phyloP scores from a whole-genome alignment of 2,329 filamentous ascomycete genomes.

The Hymenoscyphus scutula region DNA sequence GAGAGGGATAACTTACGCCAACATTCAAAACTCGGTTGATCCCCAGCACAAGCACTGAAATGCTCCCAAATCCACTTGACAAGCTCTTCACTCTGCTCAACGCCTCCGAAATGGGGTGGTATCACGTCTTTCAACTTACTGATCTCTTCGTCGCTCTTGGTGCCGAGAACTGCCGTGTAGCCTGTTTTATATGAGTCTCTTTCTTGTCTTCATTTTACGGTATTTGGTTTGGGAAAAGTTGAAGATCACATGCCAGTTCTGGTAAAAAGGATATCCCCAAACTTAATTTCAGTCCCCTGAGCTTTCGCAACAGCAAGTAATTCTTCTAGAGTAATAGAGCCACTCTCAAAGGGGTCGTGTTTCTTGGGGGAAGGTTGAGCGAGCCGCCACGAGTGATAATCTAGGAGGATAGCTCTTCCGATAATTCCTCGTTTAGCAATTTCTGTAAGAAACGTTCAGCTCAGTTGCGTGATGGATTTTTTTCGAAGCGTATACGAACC shows the following conservation, averaged over 20 bases:
- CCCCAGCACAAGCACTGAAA: conserved; percentile 32
- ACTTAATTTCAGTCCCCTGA: conserved; percentile 45
- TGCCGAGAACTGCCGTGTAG: background rate
- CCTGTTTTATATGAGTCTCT: conserved; percentile 31
- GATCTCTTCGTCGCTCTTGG: conserved; percentile 5
- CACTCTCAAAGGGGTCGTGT: conserved; percentile 38
- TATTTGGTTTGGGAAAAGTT: background rate
- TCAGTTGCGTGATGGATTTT: too few species aligned
- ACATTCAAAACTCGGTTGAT: conserved; percentile 31
- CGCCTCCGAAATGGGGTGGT: conserved; percentile 6
- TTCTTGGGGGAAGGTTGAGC: conserved; percentile 36
- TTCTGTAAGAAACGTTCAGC: too few species aligned
- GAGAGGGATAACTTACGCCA: conserved; percentile 14
- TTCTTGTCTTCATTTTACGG: background rate
- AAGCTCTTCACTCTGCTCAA: background rate
- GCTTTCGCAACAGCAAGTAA: conserved; percentile 43
- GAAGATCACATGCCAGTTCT: conserved; percentile 44
- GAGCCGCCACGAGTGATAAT: conserved; percentile 42
- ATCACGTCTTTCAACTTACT: conserved; percentile 9
- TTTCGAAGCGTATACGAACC: background rate
- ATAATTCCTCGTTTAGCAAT: conserved; percentile 45
- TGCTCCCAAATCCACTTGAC: conserved; percentile 33
- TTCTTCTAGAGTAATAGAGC: conserved; percentile 38
- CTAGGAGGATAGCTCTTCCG: conserved; percentile 54
- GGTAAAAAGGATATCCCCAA: conserved; percentile 50